Percentiles rank a stretch among this genome's conserved stretches.
Conservation (phyloP, 805 yeast genomes). For the Blastobotrys chiropterorum region DNA sequence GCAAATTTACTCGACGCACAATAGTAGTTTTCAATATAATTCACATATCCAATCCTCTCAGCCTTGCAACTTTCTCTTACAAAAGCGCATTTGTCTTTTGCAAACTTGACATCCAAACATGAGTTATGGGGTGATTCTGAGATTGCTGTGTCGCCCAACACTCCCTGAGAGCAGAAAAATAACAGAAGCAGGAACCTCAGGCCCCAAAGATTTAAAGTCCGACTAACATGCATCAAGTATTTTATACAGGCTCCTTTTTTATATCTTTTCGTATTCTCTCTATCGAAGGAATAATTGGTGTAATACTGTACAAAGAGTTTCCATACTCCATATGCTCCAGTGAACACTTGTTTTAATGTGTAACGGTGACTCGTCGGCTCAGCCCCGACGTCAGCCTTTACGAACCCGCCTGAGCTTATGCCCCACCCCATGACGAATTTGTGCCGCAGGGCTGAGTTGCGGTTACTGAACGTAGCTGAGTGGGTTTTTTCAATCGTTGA, state of each 20-base stretch:
- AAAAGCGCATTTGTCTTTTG: constrained; percentile 34
- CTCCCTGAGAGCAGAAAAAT: neutral
- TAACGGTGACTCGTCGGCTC: neutral
- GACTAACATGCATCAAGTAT: neutral
- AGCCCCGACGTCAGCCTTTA: neutral
- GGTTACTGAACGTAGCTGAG: too few species aligned
- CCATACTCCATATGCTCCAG: neutral
- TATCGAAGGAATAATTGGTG: neutral
- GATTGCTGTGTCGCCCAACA: neutral
- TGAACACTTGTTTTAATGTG: neutral
- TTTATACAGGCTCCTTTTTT: neutral
- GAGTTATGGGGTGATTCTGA: neutral
- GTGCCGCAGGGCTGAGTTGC: too few species aligned
- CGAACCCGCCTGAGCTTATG: too few species aligned
- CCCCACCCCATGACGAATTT: too few species aligned
- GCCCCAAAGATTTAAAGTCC: neutral
- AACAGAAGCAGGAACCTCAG: neutral
- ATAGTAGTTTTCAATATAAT: constrained; percentile 33
- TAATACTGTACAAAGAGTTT: neutral
- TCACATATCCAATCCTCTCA: constrained; percentile 32
- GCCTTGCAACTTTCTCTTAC: constrained; percentile 32
- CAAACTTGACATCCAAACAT: neutral
- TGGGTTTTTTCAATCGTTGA: too few species aligned
- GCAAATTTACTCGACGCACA: constrained; percentile 18
- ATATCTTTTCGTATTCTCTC: neutral